Evolutionary conservation across 164 flowering plant species (phyloP).

Genomic region (Macadamia tetraphylla): DNA sequence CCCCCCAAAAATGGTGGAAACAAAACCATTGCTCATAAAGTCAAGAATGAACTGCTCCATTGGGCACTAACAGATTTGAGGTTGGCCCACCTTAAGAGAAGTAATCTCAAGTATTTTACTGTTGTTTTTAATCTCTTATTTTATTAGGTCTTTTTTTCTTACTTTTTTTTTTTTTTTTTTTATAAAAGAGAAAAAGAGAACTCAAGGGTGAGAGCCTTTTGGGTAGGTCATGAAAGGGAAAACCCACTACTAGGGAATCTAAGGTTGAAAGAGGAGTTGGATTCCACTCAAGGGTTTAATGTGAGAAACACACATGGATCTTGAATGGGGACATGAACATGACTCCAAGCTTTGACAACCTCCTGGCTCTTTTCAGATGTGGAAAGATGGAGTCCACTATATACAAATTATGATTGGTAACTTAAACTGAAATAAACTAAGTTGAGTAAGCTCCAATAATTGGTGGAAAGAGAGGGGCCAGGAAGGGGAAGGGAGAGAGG

Average conservation of each 20-base stretch:
- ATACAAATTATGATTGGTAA: slow-evolving; percentile 43
- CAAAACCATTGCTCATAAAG: slow-evolving; percentile 22
- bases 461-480: slow-evolving; percentile 35
- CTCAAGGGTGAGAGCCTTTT: slow-evolving; percentile 6
- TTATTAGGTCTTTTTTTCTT: too few species aligned
- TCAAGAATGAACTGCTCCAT: slow-evolving; percentile 16
- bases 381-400: slow-evolving; percentile 60
- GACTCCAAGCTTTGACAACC: slow-evolving; percentile 43
- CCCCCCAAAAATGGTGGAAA: not conserved
- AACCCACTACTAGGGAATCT: slow-evolving; percentile 26
- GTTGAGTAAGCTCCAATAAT: slow-evolving; percentile 44
- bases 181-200: not conserved
- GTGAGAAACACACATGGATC: slow-evolving; percentile 48
- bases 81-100: slow-evolving; percentile 23
- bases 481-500: slow-evolving; percentile 42
- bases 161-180: not conserved
- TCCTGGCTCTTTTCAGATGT: slow-evolving; percentile 34
- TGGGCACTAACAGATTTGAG: slow-evolving; percentile 35
- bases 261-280: slow-evolving; percentile 76
- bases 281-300: slow-evolving; percentile 57
- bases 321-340: slow-evolving; percentile 43
- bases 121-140: too few species aligned
- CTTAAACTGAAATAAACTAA: slow-evolving; percentile 36
- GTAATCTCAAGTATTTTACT: slow-evolving; percentile 4
- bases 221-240: slow-evolving; percentile 57